Percentiles rank a stretch among this genome's conserved stretches.
phyloP scores from a whole-genome alignment of 176 grass and related monocot species.

The Leersia perrieri region DNA sequence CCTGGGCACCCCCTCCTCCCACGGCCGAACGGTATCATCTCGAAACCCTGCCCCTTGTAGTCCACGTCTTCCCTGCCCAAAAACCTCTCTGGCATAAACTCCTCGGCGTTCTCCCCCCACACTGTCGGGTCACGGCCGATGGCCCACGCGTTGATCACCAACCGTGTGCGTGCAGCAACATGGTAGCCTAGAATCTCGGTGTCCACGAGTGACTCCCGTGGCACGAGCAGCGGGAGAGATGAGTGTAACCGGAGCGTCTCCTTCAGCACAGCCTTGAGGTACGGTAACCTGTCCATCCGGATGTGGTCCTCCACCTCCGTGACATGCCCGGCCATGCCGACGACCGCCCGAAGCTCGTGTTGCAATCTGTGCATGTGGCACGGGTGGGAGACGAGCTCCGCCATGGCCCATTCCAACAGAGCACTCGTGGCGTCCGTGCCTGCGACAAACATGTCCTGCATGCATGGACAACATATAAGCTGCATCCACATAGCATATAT shows the following conservation, averaged over 20 bases:
- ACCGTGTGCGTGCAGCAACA: not conserved
- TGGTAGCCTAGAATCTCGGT: not conserved
- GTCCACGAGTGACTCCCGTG: not conserved
- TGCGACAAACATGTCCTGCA: not conserved
- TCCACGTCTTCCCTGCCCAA: not conserved
- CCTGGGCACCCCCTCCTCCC: not conserved
- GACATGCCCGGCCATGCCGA: not conserved
- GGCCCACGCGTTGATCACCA: not conserved
- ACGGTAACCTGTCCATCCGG: not conserved
- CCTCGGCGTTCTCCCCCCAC: not conserved
- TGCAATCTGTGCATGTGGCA: not conserved
- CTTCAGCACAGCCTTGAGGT: not conserved
- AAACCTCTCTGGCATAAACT: not conserved
- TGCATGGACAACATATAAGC: not conserved
- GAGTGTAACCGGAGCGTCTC: not conserved
- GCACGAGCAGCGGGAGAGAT: not conserved
- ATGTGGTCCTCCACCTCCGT: not conserved
- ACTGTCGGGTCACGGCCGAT: not conserved
- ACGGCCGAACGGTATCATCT: not conserved
- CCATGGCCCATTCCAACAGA: conserved; percentile 35
- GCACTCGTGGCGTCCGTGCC: not conserved
- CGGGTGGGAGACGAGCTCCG: conserved; percentile 34
- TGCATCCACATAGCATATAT: too few relatives aligned
- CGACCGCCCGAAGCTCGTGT: not conserved
- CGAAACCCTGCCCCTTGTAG: not conserved